Conservation (phyloP, 164 flowering plant genomes). For the Liriodendron chinense region DNA sequence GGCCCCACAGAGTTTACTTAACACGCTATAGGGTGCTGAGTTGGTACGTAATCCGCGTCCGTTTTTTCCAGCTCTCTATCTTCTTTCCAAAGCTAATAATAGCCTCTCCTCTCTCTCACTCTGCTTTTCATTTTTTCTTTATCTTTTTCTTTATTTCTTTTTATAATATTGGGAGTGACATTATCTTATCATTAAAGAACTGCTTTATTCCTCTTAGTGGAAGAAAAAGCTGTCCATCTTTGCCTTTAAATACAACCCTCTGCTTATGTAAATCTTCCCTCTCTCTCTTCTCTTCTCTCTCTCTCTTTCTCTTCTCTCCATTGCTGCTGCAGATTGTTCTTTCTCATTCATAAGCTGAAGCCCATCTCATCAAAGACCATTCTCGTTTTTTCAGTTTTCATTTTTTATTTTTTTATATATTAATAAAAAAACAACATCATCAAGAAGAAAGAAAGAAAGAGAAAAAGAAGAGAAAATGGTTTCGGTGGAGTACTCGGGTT, state of each 20-base stretch:
- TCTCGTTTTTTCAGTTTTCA: conserved; percentile 6
- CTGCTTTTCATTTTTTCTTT: background rate
- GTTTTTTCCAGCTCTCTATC: too few relatives aligned
- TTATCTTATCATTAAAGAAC: background rate
- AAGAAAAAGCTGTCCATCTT: background rate
- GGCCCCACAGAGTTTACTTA: too few relatives aligned
- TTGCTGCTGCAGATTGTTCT: background rate
- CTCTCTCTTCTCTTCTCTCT: background rate
- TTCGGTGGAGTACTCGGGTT: conserved; percentile 33
- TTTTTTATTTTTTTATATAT: background rate
- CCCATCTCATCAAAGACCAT: background rate
- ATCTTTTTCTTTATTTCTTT: background rate
- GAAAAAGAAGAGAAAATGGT: conserved; percentile 17
- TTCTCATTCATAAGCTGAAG: background rate
- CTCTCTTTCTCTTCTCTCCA: conserved; percentile 2
- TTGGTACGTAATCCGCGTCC: too few relatives aligned
- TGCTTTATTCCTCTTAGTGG: conserved; percentile 7
- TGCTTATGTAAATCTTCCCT: conserved; percentile 9
- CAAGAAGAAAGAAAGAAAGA: background rate
- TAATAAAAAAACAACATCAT: background rate
- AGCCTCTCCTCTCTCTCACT: background rate
- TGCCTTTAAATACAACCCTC: conserved; percentile 15
- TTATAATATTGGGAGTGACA: background rate
- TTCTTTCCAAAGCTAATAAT: background rate
- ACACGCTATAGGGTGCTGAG: too few relatives aligned